These are phyloP conservation scores for Cephaloascus fragrans DNA, from an alignment of 805 yeast species.

Conservation along the genomic window DNA sequence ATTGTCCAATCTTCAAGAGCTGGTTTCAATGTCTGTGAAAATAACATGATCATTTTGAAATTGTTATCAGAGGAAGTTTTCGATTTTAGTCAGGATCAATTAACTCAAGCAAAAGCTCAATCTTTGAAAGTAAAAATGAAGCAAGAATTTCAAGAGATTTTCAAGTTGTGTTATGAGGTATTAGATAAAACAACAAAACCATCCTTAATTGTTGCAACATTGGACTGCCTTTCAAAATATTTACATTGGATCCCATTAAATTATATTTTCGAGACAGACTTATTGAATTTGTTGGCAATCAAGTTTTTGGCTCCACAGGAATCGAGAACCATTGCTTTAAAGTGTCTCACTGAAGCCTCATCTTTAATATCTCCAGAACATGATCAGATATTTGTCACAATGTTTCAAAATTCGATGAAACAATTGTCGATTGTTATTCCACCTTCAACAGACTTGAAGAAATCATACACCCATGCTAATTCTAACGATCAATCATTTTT, in stretches of 20 bases:
- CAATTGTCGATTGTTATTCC: conserved; percentile 66
- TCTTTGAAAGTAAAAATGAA: conserved; percentile 76
- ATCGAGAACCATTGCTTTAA: conserved; percentile 76
- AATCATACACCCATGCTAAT: conserved; percentile 64
- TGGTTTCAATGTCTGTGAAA: conserved; percentile 90
- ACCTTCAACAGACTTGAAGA: conserved; percentile 56
- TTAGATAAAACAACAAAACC: conserved; percentile 84
- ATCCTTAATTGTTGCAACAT: conserved; percentile 73
- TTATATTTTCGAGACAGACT: conserved; percentile 80
- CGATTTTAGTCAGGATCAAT: conserved; percentile 89
- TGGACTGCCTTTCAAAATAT: conserved; percentile 73
- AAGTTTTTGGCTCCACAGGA: conserved; percentile 73
- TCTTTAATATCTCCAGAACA: conserved; percentile 49
- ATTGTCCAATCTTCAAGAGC: conserved; percentile 76
- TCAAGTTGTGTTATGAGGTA: conserved; percentile 87
- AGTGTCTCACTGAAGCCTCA: conserved; percentile 89
- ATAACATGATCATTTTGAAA: conserved; percentile 88
- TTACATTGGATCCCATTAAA: conserved; percentile 92
- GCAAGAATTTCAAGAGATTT: conserved; percentile 87
- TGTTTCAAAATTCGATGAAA: conserved; percentile 68
- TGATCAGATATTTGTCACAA: conserved; percentile 48
- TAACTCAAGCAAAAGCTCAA: conserved; percentile 92
- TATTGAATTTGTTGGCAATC: conserved; percentile 59
- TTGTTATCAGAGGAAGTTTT: conserved; percentile 92
- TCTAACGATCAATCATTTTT: conserved; percentile 86